A percentile compares a stretch with the other conserved stretches of the same genome.
phyloP scores from a whole-genome alignment of 2,329 filamentous ascomycete genomes.

The Xylaria sp. region DNA sequence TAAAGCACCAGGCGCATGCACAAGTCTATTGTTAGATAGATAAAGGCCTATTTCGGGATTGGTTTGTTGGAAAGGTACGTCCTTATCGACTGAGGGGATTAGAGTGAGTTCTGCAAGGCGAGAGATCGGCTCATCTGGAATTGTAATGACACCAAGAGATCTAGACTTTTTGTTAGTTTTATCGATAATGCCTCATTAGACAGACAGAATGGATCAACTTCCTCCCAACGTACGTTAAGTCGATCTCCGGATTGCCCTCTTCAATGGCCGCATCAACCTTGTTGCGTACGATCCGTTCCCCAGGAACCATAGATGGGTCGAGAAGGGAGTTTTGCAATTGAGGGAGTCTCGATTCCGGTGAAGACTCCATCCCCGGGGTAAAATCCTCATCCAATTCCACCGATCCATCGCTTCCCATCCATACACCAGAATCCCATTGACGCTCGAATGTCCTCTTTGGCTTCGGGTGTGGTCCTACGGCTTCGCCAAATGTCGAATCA shows the following conservation, averaged over 20 bases:
- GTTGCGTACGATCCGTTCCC: constrained; percentile 57
- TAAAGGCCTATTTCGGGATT: constrained; percentile 70
- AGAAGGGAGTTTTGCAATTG: constrained; percentile 49
- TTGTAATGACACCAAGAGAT: constrained; percentile 57
- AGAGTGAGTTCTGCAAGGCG: constrained; percentile 65
- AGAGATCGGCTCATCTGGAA: constrained; percentile 67
- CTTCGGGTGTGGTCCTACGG: constrained; percentile 49
- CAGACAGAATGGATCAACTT: not conserved
- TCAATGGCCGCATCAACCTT: constrained; percentile 66
- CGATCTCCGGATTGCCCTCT: constrained; percentile 65
- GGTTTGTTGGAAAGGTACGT: constrained; percentile 67
- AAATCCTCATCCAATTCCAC: constrained; percentile 59
- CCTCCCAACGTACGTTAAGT: constrained; percentile 65
- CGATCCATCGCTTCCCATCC: constrained; percentile 68
- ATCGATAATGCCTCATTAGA: not conserved
- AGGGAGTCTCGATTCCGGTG: constrained; percentile 51
- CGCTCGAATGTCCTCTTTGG: constrained; percentile 64
- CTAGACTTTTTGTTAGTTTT: constrained; percentile 42
- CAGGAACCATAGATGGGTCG: constrained; percentile 47
- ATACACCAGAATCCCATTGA: constrained; percentile 75
- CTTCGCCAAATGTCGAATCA: constrained; percentile 59
- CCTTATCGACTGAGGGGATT: constrained; percentile 64
- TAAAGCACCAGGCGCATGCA: constrained; percentile 65
- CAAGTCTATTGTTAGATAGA: constrained; percentile 68
- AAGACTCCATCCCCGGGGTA: constrained; percentile 48